phyloP scores from a whole-genome alignment of 305 asterid species.

The Caryopteris hybrid region DNA sequence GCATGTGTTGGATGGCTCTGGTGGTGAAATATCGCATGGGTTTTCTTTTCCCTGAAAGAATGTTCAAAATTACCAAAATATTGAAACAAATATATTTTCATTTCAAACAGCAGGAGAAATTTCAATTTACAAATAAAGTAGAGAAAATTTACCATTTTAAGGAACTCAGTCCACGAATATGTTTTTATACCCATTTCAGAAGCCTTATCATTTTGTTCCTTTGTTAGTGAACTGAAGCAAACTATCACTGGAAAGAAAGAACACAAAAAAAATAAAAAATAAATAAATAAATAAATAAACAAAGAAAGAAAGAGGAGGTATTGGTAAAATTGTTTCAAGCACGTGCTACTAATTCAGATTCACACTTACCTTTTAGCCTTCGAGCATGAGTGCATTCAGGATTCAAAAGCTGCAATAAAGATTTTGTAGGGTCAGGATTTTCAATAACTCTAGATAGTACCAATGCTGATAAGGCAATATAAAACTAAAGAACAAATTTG shows the following conservation, averaged over 20 bases:
- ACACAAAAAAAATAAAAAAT: constrained; percentile 13
- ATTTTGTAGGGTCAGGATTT: background rate
- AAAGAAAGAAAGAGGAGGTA: background rate
- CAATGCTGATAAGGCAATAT: constrained; percentile 3
- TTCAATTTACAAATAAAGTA: background rate
- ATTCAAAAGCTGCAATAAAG: constrained; percentile 56
- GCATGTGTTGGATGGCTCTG: constrained; percentile 54
- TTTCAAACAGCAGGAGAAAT: background rate
- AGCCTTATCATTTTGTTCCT: constrained; percentile 53
- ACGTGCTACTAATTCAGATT: background rate
- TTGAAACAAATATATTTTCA: background rate
- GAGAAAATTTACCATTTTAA: constrained; percentile 44
- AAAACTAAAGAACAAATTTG: constrained; percentile 13
- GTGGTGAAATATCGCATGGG: constrained; percentile 55
- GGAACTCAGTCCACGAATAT: constrained; percentile 73
- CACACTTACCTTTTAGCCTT: constrained; percentile 60
- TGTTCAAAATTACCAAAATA: background rate
- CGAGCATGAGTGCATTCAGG: constrained; percentile 72
- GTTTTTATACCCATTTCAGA: constrained; percentile 47
- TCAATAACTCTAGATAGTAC: background rate
- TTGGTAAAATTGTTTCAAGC: constrained; percentile 11
- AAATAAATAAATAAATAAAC: too few species aligned
- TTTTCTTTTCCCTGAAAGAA: constrained; percentile 58
- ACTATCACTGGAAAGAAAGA: constrained; percentile 59
- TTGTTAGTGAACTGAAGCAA: constrained; percentile 66